A percentile compares a stretch with the other conserved stretches of the same genome.
These are phyloP conservation scores for Chytridium lagenaria DNA, from an alignment of 371 early-diverging fungal genomes.

Conservation along the genomic window DNA sequence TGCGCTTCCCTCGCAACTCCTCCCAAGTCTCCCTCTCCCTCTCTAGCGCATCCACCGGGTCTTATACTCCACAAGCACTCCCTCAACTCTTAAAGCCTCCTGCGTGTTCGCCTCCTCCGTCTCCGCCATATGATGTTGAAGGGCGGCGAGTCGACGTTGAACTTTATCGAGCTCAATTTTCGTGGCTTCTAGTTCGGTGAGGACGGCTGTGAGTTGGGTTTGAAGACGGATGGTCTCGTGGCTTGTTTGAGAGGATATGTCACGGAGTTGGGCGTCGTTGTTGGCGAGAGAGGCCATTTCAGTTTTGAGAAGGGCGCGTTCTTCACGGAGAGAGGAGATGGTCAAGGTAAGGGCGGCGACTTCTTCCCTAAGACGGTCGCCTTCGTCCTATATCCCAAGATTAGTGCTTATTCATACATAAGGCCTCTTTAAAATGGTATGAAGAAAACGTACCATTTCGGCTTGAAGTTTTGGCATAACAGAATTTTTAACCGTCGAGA, in stretches of 20 bases:
- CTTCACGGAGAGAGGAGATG: conserved; percentile 26
- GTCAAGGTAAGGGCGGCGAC: conserved; percentile 18
- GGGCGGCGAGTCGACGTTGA: conserved; percentile 30
- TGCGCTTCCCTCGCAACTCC: conserved; percentile 55
- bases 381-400: conserved; percentile 23
- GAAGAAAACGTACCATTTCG: conserved; percentile 46
- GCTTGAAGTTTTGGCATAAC: conserved; percentile 62
- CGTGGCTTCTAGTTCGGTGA: conserved; percentile 26
- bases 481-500: conserved; percentile 59
- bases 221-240: conserved; percentile 20
- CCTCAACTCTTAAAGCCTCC: conserved; percentile 57
- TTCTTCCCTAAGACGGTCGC: conserved; percentile 22
- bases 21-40: conserved; percentile 72
- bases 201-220: conserved; percentile 22
- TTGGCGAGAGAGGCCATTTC: conserved; percentile 27
- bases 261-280: neutral
- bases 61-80: conserved; percentile 53
- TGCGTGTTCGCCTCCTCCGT: conserved; percentile 61
- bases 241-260: neutral
- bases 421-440: neutral
- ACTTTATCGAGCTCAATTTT: conserved; percentile 29
- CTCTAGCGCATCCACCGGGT: conserved; percentile 61
- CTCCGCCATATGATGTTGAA: conserved; percentile 53
- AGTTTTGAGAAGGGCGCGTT: conserved; percentile 26
- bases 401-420: neutral